Conservation (phyloP, 2,329 filamentous ascomycete genomes). For the Epichloe elymi region DNA sequence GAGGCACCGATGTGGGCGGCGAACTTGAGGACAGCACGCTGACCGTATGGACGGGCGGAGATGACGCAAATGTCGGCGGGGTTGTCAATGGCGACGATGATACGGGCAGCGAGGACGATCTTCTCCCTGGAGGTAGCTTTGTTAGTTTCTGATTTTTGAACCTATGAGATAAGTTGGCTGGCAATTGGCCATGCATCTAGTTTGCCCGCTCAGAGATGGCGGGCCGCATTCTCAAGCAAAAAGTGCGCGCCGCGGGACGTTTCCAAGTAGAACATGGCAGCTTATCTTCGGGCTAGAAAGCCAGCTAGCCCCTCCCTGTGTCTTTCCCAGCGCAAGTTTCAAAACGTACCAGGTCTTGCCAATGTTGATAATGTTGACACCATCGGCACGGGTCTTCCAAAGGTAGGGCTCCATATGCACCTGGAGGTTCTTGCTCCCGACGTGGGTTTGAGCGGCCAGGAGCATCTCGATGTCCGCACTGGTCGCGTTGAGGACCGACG, state of each 20-base stretch:
- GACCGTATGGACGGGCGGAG: slow-evolving; percentile 97
- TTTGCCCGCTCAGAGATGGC: neutral
- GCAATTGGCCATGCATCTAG: neutral
- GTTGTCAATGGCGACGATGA: slow-evolving; percentile 99
- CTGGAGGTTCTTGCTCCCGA: slow-evolving; percentile 98
- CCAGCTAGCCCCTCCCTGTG: neutral
- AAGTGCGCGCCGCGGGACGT: neutral
- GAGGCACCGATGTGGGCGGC: slow-evolving; percentile 95
- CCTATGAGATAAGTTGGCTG: too few relatives aligned
- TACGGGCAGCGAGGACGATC: slow-evolving; percentile 95
- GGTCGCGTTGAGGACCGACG: slow-evolving; percentile 91
- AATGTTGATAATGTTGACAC: slow-evolving; percentile 98
- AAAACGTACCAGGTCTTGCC: slow-evolving; percentile 92
- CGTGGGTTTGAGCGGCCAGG: slow-evolving; percentile 89
- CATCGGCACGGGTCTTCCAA: slow-evolving; percentile 98
- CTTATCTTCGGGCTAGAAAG: neutral
- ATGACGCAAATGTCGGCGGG: slow-evolving; percentile 98
- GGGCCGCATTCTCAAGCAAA: neutral
- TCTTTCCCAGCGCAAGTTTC: neutral
- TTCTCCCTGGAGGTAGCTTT: slow-evolving; percentile 62
- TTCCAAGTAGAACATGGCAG: neutral
- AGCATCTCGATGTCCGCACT: slow-evolving; percentile 99
- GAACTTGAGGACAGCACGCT: slow-evolving; percentile 99
- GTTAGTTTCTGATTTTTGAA: slow-evolving; percentile 4
- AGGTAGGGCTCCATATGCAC: slow-evolving; percentile 99